phyloP scores from a whole-genome alignment of 192 early-diverging fungal species.

The Oehlia diaphana region DNA sequence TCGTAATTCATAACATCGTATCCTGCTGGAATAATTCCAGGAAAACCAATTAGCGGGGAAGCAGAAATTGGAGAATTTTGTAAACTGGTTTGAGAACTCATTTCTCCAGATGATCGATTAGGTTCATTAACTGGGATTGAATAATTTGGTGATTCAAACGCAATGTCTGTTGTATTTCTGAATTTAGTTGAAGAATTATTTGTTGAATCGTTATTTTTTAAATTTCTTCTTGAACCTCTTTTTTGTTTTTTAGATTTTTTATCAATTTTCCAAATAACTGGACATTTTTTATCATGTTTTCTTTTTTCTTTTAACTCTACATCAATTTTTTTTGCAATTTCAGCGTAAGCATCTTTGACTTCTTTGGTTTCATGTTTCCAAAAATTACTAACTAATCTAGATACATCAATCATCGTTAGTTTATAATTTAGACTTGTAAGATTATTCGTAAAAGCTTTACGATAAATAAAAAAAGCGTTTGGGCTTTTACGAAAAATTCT shows the following conservation, averaged over 20 bases:
- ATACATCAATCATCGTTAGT: conserved; percentile 4
- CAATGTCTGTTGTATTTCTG: neutral
- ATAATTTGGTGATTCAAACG: neutral
- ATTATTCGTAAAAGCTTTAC: neutral
- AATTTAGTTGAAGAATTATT: neutral
- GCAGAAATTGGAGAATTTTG: neutral
- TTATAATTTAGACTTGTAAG: neutral
- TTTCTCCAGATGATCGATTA: no score
- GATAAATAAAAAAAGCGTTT: conserved; percentile 1
- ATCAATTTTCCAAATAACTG: neutral
- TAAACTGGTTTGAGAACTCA: neutral
- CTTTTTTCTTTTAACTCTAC: neutral
- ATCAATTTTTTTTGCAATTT: neutral
- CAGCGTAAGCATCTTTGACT: neutral
- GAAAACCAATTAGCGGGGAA: neutral
- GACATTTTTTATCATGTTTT: neutral
- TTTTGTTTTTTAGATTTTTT: neutral
- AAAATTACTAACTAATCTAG: neutral
- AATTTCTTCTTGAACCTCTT: neutral
- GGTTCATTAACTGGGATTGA: neutral
- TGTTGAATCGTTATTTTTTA: neutral
- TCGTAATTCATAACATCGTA: neutral
- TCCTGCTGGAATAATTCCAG: neutral
- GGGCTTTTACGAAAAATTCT: neutral
- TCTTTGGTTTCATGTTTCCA: neutral